Base-by-base conservation (phyloP, 2,329 filamentous ascomycete genomes). In the Claviceps sorghi region DNA sequence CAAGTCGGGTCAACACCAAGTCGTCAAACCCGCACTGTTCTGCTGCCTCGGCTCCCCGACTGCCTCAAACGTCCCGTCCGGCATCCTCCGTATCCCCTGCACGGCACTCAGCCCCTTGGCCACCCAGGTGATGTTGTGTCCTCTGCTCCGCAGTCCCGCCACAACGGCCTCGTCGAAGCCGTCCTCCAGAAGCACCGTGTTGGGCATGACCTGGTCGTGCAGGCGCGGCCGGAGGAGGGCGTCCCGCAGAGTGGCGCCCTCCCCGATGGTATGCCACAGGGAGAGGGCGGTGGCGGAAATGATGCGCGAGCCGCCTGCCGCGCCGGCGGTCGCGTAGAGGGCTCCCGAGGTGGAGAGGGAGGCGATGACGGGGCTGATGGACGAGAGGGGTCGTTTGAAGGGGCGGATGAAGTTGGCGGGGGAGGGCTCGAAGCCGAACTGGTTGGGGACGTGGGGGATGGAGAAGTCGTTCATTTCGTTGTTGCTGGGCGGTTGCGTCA, bases 361-460 rank as follows among this genome's bases (percentile, higher is more conserved):
- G 57, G 83, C 79, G 50, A 94, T 90, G 52, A 88, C 73, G 4
- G 90, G 88, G 0, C 84, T 82, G 59, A 93, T 89, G 56, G 85
- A 90, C 1, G 84, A 90, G 4, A 96, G 72, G 0, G 90, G 88
- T 0, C 91, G 80, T 67, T 96, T 96, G 48, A 80, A 76, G 0
- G 88, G 81, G 5, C 81, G 77, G 64, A 96, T 82, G 64, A 82
- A 96, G 73, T 97, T 96, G 45, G 83, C 77, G 4, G 81, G 79
- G 0, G 80, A 83, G 1, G 91, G 89, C 45, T 83, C 78, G 69
- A 88, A 95, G 50, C 88, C 89, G 64, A 96, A 97, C 29, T 83
- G 80, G 64, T 95, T 95, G 53, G 74, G 76, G 1, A 76, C 71
- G 51, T 80, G 80, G 0, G 91, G 90, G 60, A 95, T 89, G 48